Base-by-base conservation (phyloP, 495 filamentous ascomycete genomes). In the Bombardia bombarda region DNA sequence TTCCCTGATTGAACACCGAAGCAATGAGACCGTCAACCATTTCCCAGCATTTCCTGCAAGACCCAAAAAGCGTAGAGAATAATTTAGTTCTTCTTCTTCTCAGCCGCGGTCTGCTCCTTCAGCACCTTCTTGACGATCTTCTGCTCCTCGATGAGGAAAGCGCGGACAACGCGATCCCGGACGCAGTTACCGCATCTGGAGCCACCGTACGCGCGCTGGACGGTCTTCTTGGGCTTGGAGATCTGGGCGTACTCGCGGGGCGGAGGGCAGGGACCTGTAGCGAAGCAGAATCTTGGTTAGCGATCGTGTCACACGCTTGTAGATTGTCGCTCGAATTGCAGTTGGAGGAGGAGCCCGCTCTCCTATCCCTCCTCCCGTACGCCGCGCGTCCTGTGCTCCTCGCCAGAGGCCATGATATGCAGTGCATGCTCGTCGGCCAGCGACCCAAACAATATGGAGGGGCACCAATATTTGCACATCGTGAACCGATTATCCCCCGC, bases 51-150 rank as follows among this genome's bases (percentile, higher is more conserved):
- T 28, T 51, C 49, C 23, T 38, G 45, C 52, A 42, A 31, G 50
- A 45, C 32, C 56, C 17, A 51, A 45, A 54, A 49, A 37, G 10
- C 16, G 22, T 21, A 20, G 10, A 20, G 10, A 37, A 22, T 21
- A 37, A 5, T 21, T 40, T 30, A 51, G 25, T 72, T 78, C 73
- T 86, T 86, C 85, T 93, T 94, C 75, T 90, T 85, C 52, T 66
- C 56, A 73, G 84, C 75, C 54, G 62, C 52, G 59, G 52, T 65
- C 58, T 74, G 70, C 65, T 95, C 88, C 81, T 93, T 90, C 68
- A 94, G 80, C 58, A 97, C 92, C 85, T 97, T 97, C 87, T 99
- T 97, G 72, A 99, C 93, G 57, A 99, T 96, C 87, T 97, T 97
- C 78, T 99, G 92, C 80, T 99, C 92, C 78, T 97, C 92, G 55